Conservation (phyloP, 179 eudicot genomes). For the Silene noctiflora region DNA sequence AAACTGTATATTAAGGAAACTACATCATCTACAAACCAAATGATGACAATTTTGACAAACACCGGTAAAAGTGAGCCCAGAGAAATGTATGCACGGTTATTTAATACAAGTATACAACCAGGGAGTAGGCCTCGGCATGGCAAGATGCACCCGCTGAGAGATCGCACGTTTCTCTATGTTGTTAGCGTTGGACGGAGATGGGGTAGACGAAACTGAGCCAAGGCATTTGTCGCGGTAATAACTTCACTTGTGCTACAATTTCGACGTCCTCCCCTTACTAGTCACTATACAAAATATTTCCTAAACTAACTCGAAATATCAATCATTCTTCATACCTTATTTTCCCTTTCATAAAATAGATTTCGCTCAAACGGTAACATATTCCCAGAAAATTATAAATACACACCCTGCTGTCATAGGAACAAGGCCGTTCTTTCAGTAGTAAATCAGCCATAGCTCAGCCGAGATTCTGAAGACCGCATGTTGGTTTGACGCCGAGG, state of each 20-base stretch:
- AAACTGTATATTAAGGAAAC: too few species aligned
- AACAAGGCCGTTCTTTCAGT: neutral
- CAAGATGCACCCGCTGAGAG: slow-evolving; percentile 18
- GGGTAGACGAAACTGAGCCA: too few species aligned
- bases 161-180: neutral
- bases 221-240: too few species aligned
- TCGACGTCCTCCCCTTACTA: slow-evolving; percentile 24
- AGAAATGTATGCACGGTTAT: neutral
- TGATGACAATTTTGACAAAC: too few species aligned
- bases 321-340: slow-evolving; percentile 5
- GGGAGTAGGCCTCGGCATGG: neutral
- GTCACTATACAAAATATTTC: slow-evolving; percentile 37
- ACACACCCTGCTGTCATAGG: slow-evolving; percentile 22
- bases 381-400: slow-evolving; percentile 27
- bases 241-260: slow-evolving; percentile 11
- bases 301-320: slow-evolving; percentile 31
- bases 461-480: slow-evolving; percentile 62
- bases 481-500: slow-evolving; percentile 77
- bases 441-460: slow-evolving; percentile 58
- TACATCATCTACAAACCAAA: neutral
- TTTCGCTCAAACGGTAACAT: slow-evolving; percentile 9
- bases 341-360: neutral
- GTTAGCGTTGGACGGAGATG: too few species aligned
- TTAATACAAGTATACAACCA: slow-evolving; percentile 21
- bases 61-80: slow-evolving; percentile 1